Evolutionary conservation across 1,139 yeast species (phyloP), one percentile per base, ranked within the genome.

Genomic region (Suhomyces choctaworum): DNA sequence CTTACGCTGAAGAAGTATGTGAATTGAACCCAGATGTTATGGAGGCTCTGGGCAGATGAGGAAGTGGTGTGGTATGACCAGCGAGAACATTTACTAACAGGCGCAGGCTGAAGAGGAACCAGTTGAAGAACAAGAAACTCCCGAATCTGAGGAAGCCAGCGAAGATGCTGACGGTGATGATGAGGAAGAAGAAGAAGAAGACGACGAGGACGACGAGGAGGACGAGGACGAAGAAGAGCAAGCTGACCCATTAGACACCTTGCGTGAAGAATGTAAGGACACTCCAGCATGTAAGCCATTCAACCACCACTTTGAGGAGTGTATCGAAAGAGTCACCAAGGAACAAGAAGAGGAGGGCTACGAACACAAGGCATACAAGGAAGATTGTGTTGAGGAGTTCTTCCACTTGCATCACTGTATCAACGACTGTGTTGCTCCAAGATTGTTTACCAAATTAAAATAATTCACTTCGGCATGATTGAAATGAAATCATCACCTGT

Each of bases 301-400:
- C 63, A 75, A 78, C 60, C 97, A 90, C 67, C 97, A 90, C 68
- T 89, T 84, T 70, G 82, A 85, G 45, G 97, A 90, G 66, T 92
- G 98, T 76, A 80, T 81, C 42, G 97, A 85, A 66, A 87, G 97
- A 73, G 97, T 92, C 50, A 80, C 90, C 50, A 79, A 82, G 63
- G 95, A 82, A 56, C 77, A 74, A 73, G 85, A 87, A 69, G 90
- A 87, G 56, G 83, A 78, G 50, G 95, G 71, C 47, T 89, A 90
- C 62, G 96, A 70, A 23, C 80, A 82, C 39, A 76, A 76, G 57
- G 81, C 73, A n/a, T 76, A 87, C 75, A 89, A 90, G 70, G 97
- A 90, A 72, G 96, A 90, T 69, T 92, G 98, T 74, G 83, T 90
- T 47, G 97, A 92, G 69, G 98, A 92, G 70, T 92, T 84, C 70